These are phyloP conservation scores for Maudiozyma bulderi DNA, from an alignment of 805 yeast genomes.

Conservation along the genomic window DNA sequence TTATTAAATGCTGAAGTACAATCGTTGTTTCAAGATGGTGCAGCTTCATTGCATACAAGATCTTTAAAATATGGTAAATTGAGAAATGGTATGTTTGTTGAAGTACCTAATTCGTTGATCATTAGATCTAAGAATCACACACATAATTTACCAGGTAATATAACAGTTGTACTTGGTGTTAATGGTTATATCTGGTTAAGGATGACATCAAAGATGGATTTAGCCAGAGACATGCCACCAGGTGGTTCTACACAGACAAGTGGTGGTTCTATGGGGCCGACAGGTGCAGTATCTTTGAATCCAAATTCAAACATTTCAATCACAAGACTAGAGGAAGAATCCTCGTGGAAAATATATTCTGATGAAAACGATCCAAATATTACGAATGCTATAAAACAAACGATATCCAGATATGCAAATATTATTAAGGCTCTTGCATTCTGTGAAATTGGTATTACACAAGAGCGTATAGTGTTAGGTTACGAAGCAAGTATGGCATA, in stretches of 20 bases:
- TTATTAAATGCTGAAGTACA: slow-evolving; percentile 93
- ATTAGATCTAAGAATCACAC: slow-evolving; percentile 82
- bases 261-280: slow-evolving; percentile 26
- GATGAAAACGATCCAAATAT: slow-evolving; percentile 74
- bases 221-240: slow-evolving; percentile 23
- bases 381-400: slow-evolving; percentile 48
- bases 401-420: slow-evolving; percentile 77
- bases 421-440: slow-evolving; percentile 74
- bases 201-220: slow-evolving; percentile 41
- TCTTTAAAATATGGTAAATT: slow-evolving; percentile 91
- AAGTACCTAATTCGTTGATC: slow-evolving; percentile 74
- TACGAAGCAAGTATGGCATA: slow-evolving; percentile 86
- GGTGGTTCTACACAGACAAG: slow-evolving; percentile 21
- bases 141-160: slow-evolving; percentile 86
- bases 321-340: slow-evolving; percentile 83
- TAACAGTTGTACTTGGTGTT: slow-evolving; percentile 82
- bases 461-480: slow-evolving; percentile 64
- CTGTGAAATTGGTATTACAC: slow-evolving; percentile 81
- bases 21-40: slow-evolving; percentile 77
- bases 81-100: slow-evolving; percentile 76
- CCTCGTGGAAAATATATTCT: slow-evolving; percentile 90
- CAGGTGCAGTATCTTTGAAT: slow-evolving; percentile 23
- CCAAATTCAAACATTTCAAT: slow-evolving; percentile 45
- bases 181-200: slow-evolving; percentile 92
- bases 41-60: slow-evolving; percentile 90